These are phyloP conservation scores for Rhizodiscina lignyota DNA, from an alignment of 495 filamentous ascomycete species.

Conservation along the genomic window DNA sequence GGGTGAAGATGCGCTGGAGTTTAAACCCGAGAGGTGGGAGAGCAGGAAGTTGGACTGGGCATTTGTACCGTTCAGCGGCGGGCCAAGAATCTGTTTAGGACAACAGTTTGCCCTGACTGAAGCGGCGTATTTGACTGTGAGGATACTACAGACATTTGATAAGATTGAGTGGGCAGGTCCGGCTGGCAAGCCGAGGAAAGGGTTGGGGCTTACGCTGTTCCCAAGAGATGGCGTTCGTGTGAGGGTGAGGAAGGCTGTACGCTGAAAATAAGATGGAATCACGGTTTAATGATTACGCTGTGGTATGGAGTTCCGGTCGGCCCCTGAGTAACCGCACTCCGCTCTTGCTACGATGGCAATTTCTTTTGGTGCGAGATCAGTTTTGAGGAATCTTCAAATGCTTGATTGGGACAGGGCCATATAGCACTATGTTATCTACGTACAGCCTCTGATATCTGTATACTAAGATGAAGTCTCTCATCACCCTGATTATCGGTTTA, in stretches of 20 bases:
- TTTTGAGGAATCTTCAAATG: too few species aligned
- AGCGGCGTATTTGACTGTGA: constrained; percentile 37
- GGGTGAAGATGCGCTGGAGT: constrained; percentile 31
- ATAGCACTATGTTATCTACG: too few species aligned
- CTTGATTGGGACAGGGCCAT: too few species aligned
- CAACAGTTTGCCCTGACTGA: constrained; percentile 43
- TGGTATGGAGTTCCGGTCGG: too few species aligned
- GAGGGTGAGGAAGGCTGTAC: background rate
- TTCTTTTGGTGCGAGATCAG: too few species aligned
- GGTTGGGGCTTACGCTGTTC: background rate
- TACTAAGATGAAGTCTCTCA: too few species aligned
- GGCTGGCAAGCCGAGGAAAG: background rate
- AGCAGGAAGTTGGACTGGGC: constrained; percentile 39
- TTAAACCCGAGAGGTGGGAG: constrained; percentile 40
- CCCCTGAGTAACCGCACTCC: too few species aligned
- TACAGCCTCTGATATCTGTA: too few species aligned
- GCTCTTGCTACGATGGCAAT: too few species aligned
- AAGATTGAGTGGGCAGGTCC: constrained; percentile 22
- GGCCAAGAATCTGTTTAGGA: constrained; percentile 30
- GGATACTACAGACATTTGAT: constrained; percentile 45
- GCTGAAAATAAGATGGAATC: too few species aligned
- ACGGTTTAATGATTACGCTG: too few species aligned
- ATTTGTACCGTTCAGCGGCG: constrained; percentile 45
- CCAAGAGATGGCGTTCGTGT: background rate
- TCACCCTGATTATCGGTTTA: too few species aligned